Base-by-base conservation (phyloP, 352 stramenopile genomes). In the Phytophthora gonapodyides region DNA sequence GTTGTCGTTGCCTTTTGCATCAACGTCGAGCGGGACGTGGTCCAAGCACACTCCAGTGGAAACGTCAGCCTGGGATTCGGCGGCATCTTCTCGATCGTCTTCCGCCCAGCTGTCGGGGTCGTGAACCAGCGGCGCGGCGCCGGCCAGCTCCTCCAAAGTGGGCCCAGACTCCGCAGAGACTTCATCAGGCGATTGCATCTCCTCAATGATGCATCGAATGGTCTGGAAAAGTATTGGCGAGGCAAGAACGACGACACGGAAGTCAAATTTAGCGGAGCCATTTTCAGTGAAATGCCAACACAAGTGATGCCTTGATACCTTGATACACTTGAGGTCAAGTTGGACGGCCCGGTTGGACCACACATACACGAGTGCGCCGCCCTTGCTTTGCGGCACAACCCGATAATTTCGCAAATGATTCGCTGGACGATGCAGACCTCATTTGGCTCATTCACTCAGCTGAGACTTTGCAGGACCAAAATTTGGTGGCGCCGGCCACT, bases 21-120 rank as follows among this genome's bases (percentile, higher is more conserved):
- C 38, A 12, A 70, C 17, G 41, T 41, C 42, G 12, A 70, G 12
- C 37, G 56, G 57, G 43, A 61, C 66, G 1, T 70, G 35, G 17
- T 61, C 62, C n/a, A 67, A 42, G 10, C 24, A 15, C 3, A 67
- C 12, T 21, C 37, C 49, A 42, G 31, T 19, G 2, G 5, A 12
- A 38, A 42, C 11, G 5, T 65, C 38, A 2, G 35, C 21, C 31
- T 66, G 49, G n/a, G 50, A 66, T 50, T 66, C 49, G 41, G 41
- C 38, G 11, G 31, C 19, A 21, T 57, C 42, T 38, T 62, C 45
- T 10, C 48, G 13, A 19, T 57, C 54, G 21, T 64, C 54, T 15
- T 38, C 31, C 35, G 21, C 43, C 54, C 45, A 69, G 5, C 55
- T 64, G 3, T 52, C 46, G 1, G 61, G 47, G 34, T 64, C 46